These are phyloP conservation scores for Globisporangium alternatum DNA, from an alignment of 352 stramenopile genomes.

Conservation along the genomic window DNA sequence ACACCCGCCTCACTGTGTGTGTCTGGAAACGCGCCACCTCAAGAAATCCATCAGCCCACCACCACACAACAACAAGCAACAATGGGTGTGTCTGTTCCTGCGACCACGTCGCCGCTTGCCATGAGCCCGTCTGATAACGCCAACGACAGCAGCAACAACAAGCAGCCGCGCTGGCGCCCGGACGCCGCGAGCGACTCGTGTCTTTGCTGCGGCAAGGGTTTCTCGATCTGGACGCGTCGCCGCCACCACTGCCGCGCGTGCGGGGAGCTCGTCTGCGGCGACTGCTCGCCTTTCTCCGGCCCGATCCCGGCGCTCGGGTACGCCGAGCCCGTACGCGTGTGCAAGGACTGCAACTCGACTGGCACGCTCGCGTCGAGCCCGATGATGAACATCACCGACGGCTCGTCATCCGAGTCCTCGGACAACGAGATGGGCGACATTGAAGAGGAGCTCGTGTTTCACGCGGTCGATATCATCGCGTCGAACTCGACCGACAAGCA, in stretches of 20 bases:
- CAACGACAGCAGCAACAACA: neutral
- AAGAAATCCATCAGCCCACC: neutral
- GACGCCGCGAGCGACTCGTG: conserved; percentile 69
- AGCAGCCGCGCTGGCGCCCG: conserved; percentile 59
- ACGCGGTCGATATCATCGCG: conserved; percentile 65
- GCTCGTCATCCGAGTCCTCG: conserved; percentile 42
- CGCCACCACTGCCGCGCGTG: conserved; percentile 81
- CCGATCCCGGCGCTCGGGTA: conserved; percentile 66
- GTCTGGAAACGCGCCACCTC: conserved; percentile 6
- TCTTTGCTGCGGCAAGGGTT: conserved; percentile 59
- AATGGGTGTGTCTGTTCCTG: conserved; percentile 15
- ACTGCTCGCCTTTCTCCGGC: conserved; percentile 63
- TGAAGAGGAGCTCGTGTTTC: conserved; percentile 56
- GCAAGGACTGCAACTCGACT: conserved; percentile 51
- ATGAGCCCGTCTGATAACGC: conserved; percentile 6
- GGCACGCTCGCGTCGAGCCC: conserved; percentile 21
- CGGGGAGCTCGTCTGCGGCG: conserved; percentile 69
- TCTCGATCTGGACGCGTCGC: conserved; percentile 69
- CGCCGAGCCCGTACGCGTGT: conserved; percentile 67
- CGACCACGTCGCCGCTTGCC: conserved; percentile 8
- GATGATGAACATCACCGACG: conserved; percentile 18
- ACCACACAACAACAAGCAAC: neutral
- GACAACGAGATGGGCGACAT: conserved; percentile 56
- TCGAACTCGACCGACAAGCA: conserved; percentile 63
- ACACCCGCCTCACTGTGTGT: neutral